phyloP scores from a whole-genome alignment of 179 eudicot species.

The Silene vulgaris region DNA sequence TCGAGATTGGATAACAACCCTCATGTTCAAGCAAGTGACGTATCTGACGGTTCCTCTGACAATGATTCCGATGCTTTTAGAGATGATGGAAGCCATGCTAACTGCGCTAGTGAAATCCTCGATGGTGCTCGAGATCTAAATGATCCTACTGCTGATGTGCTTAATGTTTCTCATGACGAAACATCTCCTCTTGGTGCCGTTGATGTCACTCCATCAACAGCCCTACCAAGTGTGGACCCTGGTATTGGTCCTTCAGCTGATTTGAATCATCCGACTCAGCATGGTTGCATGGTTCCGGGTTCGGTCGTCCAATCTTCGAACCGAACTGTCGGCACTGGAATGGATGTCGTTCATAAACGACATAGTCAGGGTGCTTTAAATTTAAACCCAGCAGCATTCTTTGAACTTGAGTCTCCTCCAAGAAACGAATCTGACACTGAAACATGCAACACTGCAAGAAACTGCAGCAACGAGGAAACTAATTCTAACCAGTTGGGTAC shows the following conservation, averaged over 20 bases:
- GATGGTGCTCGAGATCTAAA: slow-evolving; percentile 27
- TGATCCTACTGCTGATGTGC: slow-evolving; percentile 15
- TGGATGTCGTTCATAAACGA: background rate
- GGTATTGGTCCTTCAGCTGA: slow-evolving; percentile 18
- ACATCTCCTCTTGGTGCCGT: slow-evolving; percentile 17
- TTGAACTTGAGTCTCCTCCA: background rate
- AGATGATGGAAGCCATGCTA: slow-evolving; percentile 28
- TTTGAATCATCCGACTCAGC: slow-evolving; percentile 5
- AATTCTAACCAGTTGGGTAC: slow-evolving; percentile 20
- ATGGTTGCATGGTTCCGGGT: too few species aligned
- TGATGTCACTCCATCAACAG: slow-evolving; percentile 21
- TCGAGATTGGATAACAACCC: slow-evolving; percentile 33
- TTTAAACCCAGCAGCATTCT: too few species aligned
- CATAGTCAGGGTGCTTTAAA: background rate
- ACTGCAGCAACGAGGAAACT: slow-evolving; percentile 5
- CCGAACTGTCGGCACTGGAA: background rate
- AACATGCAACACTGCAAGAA: slow-evolving; percentile 2
- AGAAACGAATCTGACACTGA: background rate
- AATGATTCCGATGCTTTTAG: slow-evolving; percentile 18
- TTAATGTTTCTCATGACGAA: slow-evolving; percentile 22
- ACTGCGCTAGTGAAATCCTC: slow-evolving; percentile 25
- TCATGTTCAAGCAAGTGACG: slow-evolving; percentile 33
- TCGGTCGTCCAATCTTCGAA: background rate
- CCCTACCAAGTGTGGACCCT: background rate
- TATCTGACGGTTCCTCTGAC: slow-evolving; percentile 27